These are phyloP conservation scores for Phytophthora rubi DNA, from an alignment of 352 stramenopile genomes.

Conservation along the genomic window DNA sequence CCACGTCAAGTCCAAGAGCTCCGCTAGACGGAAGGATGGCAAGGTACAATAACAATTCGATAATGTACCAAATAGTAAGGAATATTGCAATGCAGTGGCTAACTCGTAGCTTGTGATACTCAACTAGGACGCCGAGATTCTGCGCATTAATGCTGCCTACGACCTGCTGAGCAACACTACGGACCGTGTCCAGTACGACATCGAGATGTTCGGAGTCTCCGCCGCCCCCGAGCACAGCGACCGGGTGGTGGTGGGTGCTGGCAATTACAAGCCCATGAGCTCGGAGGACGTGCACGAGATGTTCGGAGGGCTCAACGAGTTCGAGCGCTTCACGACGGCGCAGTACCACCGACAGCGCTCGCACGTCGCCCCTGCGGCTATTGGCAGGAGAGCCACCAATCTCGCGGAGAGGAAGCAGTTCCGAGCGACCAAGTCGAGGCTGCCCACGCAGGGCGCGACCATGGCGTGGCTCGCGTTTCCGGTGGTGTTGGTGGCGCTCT, in stretches of 20 bases:
- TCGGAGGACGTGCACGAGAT: slow-evolving; percentile 77
- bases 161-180: slow-evolving; percentile 62
- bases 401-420: slow-evolving; percentile 77
- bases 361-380: slow-evolving; percentile 52
- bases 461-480: slow-evolving; percentile 74
- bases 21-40: slow-evolving; percentile 34
- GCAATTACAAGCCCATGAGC: slow-evolving; percentile 72
- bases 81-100: background rate
- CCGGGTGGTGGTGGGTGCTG: slow-evolving; percentile 24
- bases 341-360: slow-evolving; percentile 72
- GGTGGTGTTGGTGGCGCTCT: slow-evolving; percentile 54
- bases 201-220: slow-evolving; percentile 73
- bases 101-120: background rate
- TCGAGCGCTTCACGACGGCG: slow-evolving; percentile 81
- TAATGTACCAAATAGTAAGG: background rate
- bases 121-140: slow-evolving; percentile 52
- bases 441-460: slow-evolving; percentile 66
- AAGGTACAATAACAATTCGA: slow-evolving; percentile 27
- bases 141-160: slow-evolving; percentile 80
- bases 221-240: slow-evolving; percentile 44
- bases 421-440: slow-evolving; percentile 53
- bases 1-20: slow-evolving; percentile 35
- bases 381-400: slow-evolving; percentile 64
- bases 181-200: slow-evolving; percentile 68
- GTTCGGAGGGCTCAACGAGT: slow-evolving; percentile 74